Base-by-base conservation (phyloP, 257 asterid genomes). In the Anisodus tanguticus region DNA sequence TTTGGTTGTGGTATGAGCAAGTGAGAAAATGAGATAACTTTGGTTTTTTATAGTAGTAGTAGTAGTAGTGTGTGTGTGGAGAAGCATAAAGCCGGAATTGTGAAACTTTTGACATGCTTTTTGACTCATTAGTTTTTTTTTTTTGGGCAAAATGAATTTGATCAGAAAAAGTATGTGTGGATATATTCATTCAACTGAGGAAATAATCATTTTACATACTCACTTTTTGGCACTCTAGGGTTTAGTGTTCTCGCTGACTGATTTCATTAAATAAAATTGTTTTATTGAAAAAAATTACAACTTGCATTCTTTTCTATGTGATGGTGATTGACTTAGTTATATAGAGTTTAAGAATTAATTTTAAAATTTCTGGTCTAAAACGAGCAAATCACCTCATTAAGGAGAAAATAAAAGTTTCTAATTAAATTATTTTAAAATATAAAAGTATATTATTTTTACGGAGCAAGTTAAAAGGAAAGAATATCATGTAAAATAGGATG, bases 1-100 rank as follows among this genome's bases (percentile, higher is more conserved):
- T 22, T 54, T 76, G 43, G n/a, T 76, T 26, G 26, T 76, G 47
- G 26, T 76, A 76, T 76, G 81, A 76, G 81, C 22, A 76, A 76
- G 81, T 51, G 64, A 76, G 47, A 53, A 76, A 76, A 35, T 76
- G 81, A 51, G 81, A 76, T 22, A 49, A 76, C 47, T 76, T 76
- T 76, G 81, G 22, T 53, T 51, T 76, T 76, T 76, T 51, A 51
- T 51, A 63, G 35, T 31, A 31, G 35, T 31, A 31, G 35, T 76
- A 76, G 81, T 74, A 74, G 60, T 72, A 70, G 81, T 51, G 63
- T 76, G 81, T 59, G 55, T 9, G 55, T 51, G 55, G 55, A 51
- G 47, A 76, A 51, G 64, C 63, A 76, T 76, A 76, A 76, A 51
- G 63, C 15, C 37, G 26, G 26, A 26, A 76, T 74, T 74, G 80